These are phyloP conservation scores for Fusarium clavum DNA, from an alignment of 2,329 filamentous ascomycete genomes.

Conservation along the genomic window DNA sequence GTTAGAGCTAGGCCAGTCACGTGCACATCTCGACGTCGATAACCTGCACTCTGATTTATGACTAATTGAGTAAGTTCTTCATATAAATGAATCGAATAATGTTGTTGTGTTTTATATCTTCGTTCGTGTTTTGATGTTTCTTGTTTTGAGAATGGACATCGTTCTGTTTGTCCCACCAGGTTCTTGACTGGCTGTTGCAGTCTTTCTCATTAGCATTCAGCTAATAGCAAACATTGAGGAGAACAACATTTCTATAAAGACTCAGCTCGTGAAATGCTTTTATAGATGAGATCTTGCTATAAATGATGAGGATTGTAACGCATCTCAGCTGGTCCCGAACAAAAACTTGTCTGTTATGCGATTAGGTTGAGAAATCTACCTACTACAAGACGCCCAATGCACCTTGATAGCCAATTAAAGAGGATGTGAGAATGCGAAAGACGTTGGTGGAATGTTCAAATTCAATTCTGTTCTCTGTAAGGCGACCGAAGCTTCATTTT, in stretches of 20 bases:
- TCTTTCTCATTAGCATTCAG: not conserved
- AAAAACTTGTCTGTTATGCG: not conserved
- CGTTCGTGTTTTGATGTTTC: not conserved
- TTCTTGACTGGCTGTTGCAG: not conserved
- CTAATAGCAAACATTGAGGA: not conserved
- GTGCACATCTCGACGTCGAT: conserved; percentile 10
- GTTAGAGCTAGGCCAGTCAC: conserved; percentile 16
- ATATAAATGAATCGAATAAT: not conserved
- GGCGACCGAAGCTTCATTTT: not conserved
- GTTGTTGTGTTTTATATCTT: not conserved
- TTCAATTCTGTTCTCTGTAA: not conserved
- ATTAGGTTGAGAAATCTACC: not conserved
- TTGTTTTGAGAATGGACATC: not conserved
- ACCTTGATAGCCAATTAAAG: not conserved
- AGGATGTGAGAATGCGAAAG: not conserved
- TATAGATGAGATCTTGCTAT: no score
- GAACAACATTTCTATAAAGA: not conserved
- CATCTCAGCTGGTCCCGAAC: no score
- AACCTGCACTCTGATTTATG: not conserved
- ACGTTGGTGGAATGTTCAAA: not conserved
- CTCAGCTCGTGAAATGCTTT: not conserved
- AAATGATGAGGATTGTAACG: not conserved
- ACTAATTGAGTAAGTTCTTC: not conserved
- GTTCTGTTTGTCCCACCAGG: not conserved
- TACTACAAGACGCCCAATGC: not conserved